These are phyloP conservation scores for Trypethelium eluteriae DNA, from an alignment of 495 filamentous ascomycete species.

Conservation along the genomic window DNA sequence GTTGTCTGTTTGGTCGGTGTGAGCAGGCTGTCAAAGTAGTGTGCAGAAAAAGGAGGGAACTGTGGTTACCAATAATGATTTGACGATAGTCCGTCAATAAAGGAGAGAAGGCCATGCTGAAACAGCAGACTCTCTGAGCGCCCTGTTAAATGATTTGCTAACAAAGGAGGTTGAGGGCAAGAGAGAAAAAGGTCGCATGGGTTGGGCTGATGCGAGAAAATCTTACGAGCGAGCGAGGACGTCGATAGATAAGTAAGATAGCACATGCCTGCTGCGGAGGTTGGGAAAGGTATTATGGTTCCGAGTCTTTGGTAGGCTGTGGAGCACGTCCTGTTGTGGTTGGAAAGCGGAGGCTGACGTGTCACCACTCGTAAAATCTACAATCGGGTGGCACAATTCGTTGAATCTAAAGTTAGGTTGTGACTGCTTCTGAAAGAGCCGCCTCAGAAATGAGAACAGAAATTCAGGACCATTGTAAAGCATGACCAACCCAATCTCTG, in stretches of 20 bases:
- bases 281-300: not conserved
- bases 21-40: not conserved
- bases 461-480: too few species aligned
- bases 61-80: slow-evolving; percentile 2
- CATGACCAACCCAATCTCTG: too few species aligned
- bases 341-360: not conserved
- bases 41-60: not conserved
- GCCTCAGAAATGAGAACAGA: too few species aligned
- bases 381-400: too few species aligned
- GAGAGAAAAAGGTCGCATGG: not conserved
- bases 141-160: not conserved
- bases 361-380: not conserved
- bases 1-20: not conserved
- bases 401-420: too few species aligned
- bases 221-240: not conserved
- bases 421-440: too few species aligned
- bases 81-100: not conserved
- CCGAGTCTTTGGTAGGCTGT: not conserved
- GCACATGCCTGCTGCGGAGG: not conserved
- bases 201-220: not conserved
- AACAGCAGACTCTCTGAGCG: not conserved
- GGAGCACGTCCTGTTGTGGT: not conserved
- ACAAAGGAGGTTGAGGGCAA: not conserved
- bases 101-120: not conserved
- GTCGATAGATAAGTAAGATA: not conserved